These are phyloP conservation scores for Parastagonospora nodorum DNA, from an alignment of 2,329 filamentous ascomycete species.

Conservation along the genomic window DNA sequence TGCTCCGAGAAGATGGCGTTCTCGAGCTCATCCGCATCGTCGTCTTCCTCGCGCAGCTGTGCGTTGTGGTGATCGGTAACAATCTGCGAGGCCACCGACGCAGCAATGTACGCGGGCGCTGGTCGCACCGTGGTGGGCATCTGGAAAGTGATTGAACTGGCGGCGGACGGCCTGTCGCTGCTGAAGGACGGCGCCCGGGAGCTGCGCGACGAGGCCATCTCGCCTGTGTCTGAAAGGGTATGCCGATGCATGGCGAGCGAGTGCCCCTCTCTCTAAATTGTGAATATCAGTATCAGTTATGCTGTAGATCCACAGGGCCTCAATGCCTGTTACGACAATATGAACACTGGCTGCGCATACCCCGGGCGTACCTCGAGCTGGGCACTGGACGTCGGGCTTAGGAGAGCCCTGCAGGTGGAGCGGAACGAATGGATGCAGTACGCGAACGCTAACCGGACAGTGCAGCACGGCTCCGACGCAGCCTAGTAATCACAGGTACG, in stretches of 20 bases:
- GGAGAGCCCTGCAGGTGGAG: slow-evolving; percentile 20
- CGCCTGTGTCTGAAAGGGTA: slow-evolving; percentile 40
- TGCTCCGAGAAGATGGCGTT: slow-evolving; percentile 73
- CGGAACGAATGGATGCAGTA: slow-evolving; percentile 16
- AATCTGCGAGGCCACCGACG: slow-evolving; percentile 86
- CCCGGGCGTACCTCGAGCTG: neutral
- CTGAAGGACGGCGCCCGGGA: slow-evolving; percentile 60
- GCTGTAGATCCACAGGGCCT: neutral
- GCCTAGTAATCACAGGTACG: neutral
- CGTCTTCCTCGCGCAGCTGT: slow-evolving; percentile 71
- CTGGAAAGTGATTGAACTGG: slow-evolving; percentile 56
- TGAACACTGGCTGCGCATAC: slow-evolving; percentile 1
- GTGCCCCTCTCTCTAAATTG: slow-evolving; percentile 6
- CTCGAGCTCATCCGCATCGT: slow-evolving; percentile 63
- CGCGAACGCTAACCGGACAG: slow-evolving; percentile 5
- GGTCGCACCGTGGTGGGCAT: slow-evolving; percentile 74
- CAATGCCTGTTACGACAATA: neutral
- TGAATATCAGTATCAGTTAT: neutral
- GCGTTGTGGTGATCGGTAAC: slow-evolving; percentile 86
- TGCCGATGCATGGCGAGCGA: slow-evolving; percentile 39
- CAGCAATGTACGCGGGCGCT: slow-evolving; percentile 83
- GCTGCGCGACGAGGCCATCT: slow-evolving; percentile 43
- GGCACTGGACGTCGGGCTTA: slow-evolving; percentile 13
- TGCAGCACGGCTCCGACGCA: slow-evolving; percentile 9
- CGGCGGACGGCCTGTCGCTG: slow-evolving; percentile 70